Base-by-base conservation (phyloP, 2,329 filamentous ascomycete species). In the Penicillium sp. region DNA sequence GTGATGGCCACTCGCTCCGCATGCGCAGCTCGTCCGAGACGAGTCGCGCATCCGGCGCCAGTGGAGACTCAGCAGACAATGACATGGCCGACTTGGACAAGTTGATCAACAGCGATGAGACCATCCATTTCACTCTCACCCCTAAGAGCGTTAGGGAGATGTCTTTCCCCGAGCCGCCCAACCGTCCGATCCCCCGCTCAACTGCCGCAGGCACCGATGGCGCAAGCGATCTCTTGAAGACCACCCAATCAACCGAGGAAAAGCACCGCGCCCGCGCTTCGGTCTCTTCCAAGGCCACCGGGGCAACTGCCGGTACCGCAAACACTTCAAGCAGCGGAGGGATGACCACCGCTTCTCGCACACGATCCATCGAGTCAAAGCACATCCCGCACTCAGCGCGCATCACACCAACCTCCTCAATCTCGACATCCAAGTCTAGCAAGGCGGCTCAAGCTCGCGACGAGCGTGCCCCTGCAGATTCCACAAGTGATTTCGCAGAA, bases 401-500 rank as follows among this genome's bases (percentile, higher is more conserved):
- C 24, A 52, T 59, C 48, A 43, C 43, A 40, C 47, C 34, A 42
- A 31, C 41, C n/a, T 53, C 50, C 27, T 48, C 50, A 53, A 38
- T 45, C 40, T 48, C 50, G 47, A 38, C 60, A 38, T 59, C 67
- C 27, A 69, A 64, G 60, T 53, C 63, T 36, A 60, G 56, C 18
- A 49, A 41, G n/a, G 16, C 62, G 18, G 67, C 67, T 24, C 72
- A 77, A 63, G 85, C 91, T 22, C 83, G 92, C 58, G 92, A 96
- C 61, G 86, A 91, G 1, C 83, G 88, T 8, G 10, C 29, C 1
- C 81, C 85, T 9, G 79, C 81, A 5, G 88, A 92, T 57, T 90
- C 90, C 0, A 84, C 88, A 8, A 81, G 86, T 43, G 92, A 96
- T 65, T 90, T 97, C 75, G 89, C 91, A 21, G 88, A 95, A 55